phyloP scores from a whole-genome alignment of 257 asterid genomes.

The Petunia axillaris region DNA sequence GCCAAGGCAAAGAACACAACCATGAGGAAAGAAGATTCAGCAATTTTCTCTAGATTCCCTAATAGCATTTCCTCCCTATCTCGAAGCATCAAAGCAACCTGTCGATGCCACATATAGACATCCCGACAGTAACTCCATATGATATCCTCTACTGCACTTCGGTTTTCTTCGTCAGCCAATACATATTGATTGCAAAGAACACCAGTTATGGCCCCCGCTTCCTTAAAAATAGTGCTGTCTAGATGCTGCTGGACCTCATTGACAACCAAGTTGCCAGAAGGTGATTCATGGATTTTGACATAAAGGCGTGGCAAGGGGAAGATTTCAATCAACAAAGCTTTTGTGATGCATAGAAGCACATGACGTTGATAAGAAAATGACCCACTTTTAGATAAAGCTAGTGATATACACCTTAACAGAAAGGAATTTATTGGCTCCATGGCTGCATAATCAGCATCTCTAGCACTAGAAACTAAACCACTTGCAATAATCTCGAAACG shows the following conservation, averaged over 20 bases:
- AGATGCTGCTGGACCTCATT: constrained; percentile 61
- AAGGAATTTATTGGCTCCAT: constrained; percentile 40
- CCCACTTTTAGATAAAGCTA: constrained; percentile 81
- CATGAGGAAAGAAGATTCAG: constrained; percentile 93
- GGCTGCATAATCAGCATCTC: constrained; percentile 30
- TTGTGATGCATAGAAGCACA: constrained; percentile 59
- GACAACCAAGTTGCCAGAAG: constrained; percentile 44
- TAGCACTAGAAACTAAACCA: constrained; percentile 43
- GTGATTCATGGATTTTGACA: constrained; percentile 43
- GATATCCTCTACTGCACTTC: constrained; percentile 61
- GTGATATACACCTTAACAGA: constrained; percentile 65
- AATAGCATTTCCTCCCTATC: constrained; percentile 50
- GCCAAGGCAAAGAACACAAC: constrained; percentile 85
- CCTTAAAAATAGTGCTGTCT: constrained; percentile 63
- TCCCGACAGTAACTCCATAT: constrained; percentile 78
- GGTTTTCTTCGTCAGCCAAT: constrained; percentile 61
- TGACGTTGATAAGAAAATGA: constrained; percentile 55
- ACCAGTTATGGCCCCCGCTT: constrained; percentile 85
- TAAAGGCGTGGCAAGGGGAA: constrained; percentile 75
- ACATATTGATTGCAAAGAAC: constrained; percentile 79
- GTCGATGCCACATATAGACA: constrained; percentile 71
- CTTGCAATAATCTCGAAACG: constrained; percentile 54
- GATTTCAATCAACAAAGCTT: constrained; percentile 65
- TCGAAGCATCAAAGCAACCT: constrained; percentile 53
- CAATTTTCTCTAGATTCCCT: constrained; percentile 75